These are phyloP conservation scores for Hypocrella siamensis DNA, from an alignment of 2,329 filamentous ascomycete genomes.

Conservation along the genomic window DNA sequence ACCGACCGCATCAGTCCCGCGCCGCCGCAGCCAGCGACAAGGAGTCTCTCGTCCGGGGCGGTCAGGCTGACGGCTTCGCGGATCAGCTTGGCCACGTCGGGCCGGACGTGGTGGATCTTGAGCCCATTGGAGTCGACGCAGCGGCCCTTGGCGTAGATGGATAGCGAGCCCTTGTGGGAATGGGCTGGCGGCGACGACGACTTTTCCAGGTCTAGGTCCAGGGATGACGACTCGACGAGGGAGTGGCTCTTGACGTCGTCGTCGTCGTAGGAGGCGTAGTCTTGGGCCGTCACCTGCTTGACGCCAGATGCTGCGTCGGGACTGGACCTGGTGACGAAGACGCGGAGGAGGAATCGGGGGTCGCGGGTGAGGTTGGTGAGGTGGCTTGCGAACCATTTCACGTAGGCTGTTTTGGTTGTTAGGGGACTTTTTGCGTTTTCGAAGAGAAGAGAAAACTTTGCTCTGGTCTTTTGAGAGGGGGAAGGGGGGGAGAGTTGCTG, in stretches of 20 bases:
- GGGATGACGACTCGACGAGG: not conserved
- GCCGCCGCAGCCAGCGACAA: conserved; percentile 32
- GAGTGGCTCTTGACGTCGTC: not conserved
- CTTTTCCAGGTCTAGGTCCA: conserved; percentile 8
- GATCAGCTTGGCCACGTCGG: conserved; percentile 21
- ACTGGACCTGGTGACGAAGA: conserved; percentile 19
- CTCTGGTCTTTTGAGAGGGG: too few relatives aligned
- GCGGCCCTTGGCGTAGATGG: not conserved
- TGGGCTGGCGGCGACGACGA: not conserved
- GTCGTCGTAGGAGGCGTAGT: too few relatives aligned
- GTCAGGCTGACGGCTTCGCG: conserved; percentile 13
- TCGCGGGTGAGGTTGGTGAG: conserved; percentile 16
- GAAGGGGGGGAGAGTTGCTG: too few relatives aligned
- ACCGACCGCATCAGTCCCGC: conserved; percentile 23
- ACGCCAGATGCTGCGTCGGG: not conserved
- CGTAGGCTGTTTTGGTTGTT: conserved; percentile 11
- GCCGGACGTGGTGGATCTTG: conserved; percentile 16
- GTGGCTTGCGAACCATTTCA: conserved; percentile 22
- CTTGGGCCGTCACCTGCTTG: not conserved
- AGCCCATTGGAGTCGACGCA: conserved; percentile 5
- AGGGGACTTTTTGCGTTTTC: too few relatives aligned
- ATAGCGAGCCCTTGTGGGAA: conserved; percentile 7
- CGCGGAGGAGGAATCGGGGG: conserved; percentile 12
- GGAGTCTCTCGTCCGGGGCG: conserved; percentile 15
- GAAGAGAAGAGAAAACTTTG: too few relatives aligned